Conservation (phyloP, 352 stramenopile genomes). For the Globisporangium radiosum region DNA sequence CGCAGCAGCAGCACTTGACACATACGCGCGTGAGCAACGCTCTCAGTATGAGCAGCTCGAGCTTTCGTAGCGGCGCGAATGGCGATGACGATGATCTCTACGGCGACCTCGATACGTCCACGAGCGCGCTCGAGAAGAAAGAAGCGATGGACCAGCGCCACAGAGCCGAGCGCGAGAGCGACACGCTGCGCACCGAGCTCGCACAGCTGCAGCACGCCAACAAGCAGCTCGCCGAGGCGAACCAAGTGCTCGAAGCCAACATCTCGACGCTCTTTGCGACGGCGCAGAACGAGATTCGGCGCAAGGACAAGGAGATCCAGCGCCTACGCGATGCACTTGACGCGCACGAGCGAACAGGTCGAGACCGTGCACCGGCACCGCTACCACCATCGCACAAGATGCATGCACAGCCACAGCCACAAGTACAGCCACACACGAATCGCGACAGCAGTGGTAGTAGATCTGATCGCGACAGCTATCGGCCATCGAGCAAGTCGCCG, state of each 20-base stretch:
- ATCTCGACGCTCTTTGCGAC: slow-evolving; percentile 72
- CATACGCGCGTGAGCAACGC: not conserved
- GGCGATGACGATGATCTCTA: slow-evolving; percentile 54
- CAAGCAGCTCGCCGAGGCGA: slow-evolving; percentile 41
- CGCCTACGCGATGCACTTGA: slow-evolving; percentile 47
- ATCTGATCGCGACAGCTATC: not conserved
- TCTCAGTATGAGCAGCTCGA: not conserved
- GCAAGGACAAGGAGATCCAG: slow-evolving; percentile 77
- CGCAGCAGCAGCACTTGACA: no score
- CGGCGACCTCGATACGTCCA: slow-evolving; percentile 77
- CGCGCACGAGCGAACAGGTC: slow-evolving; percentile 3
- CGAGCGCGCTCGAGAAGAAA: slow-evolving; percentile 55
- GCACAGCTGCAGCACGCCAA: slow-evolving; percentile 64
- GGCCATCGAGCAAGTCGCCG: slow-evolving; percentile 1
- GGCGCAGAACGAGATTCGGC: slow-evolving; percentile 63
- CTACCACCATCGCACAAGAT: no score
- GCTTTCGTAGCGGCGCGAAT: not conserved
- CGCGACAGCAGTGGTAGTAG: not conserved
- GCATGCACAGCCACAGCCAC: not conserved
- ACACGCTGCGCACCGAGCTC: slow-evolving; percentile 41
- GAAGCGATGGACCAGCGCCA: slow-evolving; percentile 49
- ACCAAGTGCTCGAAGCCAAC: slow-evolving; percentile 59
- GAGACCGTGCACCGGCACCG: not conserved
- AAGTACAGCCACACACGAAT: not conserved
- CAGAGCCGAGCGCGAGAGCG: slow-evolving; percentile 46